Evolutionary conservation across 148 eudicot genomes (phyloP), one percentile per base, ranked within the genome.

Genomic region (Amaranthus hypochondriacus): DNA sequence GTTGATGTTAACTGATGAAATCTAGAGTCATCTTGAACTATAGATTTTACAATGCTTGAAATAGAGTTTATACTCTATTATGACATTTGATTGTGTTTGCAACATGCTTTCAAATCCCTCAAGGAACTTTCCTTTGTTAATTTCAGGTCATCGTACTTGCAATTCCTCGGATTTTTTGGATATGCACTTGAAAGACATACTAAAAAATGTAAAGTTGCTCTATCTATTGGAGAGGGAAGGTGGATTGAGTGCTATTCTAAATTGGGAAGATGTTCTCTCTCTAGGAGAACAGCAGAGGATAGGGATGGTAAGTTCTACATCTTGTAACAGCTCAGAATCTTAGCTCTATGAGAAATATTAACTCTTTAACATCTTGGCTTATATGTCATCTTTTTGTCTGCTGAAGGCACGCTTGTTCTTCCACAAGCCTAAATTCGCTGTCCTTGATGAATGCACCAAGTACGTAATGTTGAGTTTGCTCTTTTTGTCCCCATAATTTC

Each of bases 381-480:
- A 78, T 56, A 48, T 69, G 43, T 67, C 56, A 58, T 78, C 2
- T 66, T 79, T 81, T 15, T 58, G 61, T 57, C 78, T 66, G 68
- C 75, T 58, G 82, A 58, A 94, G 98, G 98, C 98, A 42, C 98
- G 98, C 9, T 82, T 94, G 69, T 94, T 94, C 89, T 94, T 94
- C 82, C 98, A 94, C 88, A 94, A 94, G 84, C 98, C 98, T 57
- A 89, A 85, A 66, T 94, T 88, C 71, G 98, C 90, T 49, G 84
- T 91, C 82, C 98, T 94, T 51, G 98, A 91, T 59, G 98, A 94
- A 74, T 94, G 98, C 81, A 94, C 98, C 84, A 94, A 94, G 97
- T 94, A 87, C 48, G 91, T 68, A 51, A 64, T 75, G 52, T 12
- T 57, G 12, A 18, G 5, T 50, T 62, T 42, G 12, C 55, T 43